Conservation (phyloP, 2,329 filamentous ascomycete genomes). For the Knoxdaviesia proteae region DNA sequence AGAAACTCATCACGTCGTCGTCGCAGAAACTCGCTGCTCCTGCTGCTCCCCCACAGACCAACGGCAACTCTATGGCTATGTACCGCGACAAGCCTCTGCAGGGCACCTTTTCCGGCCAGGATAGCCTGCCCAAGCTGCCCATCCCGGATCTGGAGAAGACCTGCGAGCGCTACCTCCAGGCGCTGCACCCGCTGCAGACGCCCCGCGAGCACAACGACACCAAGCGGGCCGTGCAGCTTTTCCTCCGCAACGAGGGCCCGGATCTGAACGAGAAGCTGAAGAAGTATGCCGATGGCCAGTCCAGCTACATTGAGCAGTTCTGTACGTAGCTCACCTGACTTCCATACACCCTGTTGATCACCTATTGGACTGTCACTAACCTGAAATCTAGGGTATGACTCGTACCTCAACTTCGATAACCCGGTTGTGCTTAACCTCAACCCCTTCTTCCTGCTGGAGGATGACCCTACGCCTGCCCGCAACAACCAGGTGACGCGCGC, state of each 20-base stretch:
- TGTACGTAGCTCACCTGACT: conserved; percentile 37
- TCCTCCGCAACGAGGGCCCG: conserved; percentile 61
- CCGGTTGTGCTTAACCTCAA: conserved; percentile 94
- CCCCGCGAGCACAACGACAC: conserved; percentile 69
- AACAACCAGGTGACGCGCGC: conserved; percentile 82
- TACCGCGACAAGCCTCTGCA: conserved; percentile 31
- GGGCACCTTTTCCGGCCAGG: conserved; percentile 78
- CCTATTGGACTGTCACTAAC: conserved; percentile 1
- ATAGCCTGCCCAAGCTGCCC: conserved; percentile 73
- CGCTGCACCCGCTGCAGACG: conserved; percentile 63
- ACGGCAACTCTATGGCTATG: conserved; percentile 23
- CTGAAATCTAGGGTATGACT: conserved; percentile 68
- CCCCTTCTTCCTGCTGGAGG: conserved; percentile 90
- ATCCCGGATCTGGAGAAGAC: conserved; percentile 73
- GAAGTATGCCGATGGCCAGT: conserved; percentile 73
- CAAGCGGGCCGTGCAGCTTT: conserved; percentile 59
- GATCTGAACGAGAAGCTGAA: conserved; percentile 75
- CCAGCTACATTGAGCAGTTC: conserved; percentile 97
- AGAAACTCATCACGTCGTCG: too few species aligned
- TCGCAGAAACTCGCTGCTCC: not conserved
- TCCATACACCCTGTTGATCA: not conserved
- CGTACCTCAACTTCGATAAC: conserved; percentile 94
- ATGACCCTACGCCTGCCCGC: conserved; percentile 86
- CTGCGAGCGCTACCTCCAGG: conserved; percentile 58
- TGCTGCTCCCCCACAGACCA: not conserved